These are phyloP conservation scores for Boletus holoroseus DNA, from an alignment of 1,284 basidiomycete genomes.

Conservation along the genomic window DNA sequence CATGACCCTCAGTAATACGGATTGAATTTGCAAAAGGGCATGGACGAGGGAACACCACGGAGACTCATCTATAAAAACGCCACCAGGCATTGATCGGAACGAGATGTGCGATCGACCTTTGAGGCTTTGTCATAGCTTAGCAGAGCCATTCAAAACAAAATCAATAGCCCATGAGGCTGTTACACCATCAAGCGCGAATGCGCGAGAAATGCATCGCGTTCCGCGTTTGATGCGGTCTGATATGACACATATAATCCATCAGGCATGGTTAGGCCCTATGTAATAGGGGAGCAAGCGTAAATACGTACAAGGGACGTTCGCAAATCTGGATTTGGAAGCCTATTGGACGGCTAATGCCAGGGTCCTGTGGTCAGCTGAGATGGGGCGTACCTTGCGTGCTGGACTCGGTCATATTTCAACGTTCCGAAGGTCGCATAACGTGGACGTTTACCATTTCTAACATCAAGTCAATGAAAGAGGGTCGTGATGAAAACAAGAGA, in stretches of 20 bases:
- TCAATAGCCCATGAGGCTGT: constrained; percentile 19
- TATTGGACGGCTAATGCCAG: constrained; percentile 9
- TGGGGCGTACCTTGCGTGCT: constrained; percentile 2
- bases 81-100: constrained; percentile 24
- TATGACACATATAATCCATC: constrained; percentile 15
- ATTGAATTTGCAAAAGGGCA: constrained; percentile 25
- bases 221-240: constrained; percentile 14
- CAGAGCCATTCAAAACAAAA: constrained; percentile 6
- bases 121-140: constrained; percentile 2
- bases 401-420: not conserved
- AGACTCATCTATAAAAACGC: constrained; percentile 15
- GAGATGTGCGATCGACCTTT: constrained; percentile 23
- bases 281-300: constrained; percentile 21
- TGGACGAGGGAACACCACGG: constrained; percentile 27
- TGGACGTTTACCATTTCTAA: constrained; percentile 2
- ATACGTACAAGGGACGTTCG: constrained; percentile 23
- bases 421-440: not conserved
- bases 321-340: constrained; percentile 18
- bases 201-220: constrained; percentile 5
- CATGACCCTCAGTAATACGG: constrained; percentile 12
- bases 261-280: constrained; percentile 15
- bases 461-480: constrained; percentile 2
- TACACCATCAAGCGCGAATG: constrained; percentile 15
- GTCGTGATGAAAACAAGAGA: constrained; percentile 4
- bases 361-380: constrained; percentile 14